A percentile compares a stretch with the other conserved stretches of the same genome.
phyloP scores from a whole-genome alignment of 2,329 filamentous ascomycete species.

The Simplicillium sp. region DNA sequence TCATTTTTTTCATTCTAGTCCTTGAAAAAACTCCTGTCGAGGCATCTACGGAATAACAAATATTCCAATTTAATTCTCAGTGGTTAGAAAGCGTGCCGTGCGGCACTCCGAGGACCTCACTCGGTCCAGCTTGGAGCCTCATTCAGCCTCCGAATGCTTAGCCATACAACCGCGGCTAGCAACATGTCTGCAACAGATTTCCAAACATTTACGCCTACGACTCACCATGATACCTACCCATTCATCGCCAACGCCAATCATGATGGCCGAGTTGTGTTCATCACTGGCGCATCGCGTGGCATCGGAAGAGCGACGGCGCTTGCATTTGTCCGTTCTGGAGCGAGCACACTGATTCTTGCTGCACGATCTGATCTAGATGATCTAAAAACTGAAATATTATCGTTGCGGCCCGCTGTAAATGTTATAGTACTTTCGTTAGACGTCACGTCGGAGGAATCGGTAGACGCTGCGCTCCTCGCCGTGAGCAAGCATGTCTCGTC shows the following conservation, averaged over 20 bases:
- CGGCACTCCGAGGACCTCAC: too few relatives aligned
- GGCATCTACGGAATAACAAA: too few relatives aligned
- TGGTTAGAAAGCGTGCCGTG: too few relatives aligned
- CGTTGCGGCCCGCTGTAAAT: slow-evolving; percentile 7
- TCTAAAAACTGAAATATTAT: slow-evolving; percentile 17
- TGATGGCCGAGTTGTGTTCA: slow-evolving; percentile 29
- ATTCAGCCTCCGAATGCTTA: too few relatives aligned
- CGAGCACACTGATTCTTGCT: slow-evolving; percentile 38
- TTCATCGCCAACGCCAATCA: slow-evolving; percentile 35
- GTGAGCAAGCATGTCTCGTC: slow-evolving; percentile 16
- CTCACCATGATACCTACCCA: slow-evolving; percentile 40
- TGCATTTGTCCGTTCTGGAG: slow-evolving; percentile 44
- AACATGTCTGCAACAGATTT: background rate
- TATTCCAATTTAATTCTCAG: too few relatives aligned
- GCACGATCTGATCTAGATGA: slow-evolving; percentile 36
- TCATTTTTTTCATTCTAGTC: too few relatives aligned
- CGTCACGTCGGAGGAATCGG: slow-evolving; percentile 20
- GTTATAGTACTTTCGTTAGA: slow-evolving; percentile 31
- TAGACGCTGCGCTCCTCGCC: slow-evolving; percentile 15
- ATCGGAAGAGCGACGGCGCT: slow-evolving; percentile 43
- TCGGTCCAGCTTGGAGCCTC: too few relatives aligned
- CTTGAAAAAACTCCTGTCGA: too few relatives aligned
- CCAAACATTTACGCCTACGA: background rate
- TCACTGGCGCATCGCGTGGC: slow-evolving; percentile 45
- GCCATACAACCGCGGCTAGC: background rate